Conservation (phyloP, 2,329 filamentous ascomycete genomes). For the Talaromyces amestolkiae region DNA sequence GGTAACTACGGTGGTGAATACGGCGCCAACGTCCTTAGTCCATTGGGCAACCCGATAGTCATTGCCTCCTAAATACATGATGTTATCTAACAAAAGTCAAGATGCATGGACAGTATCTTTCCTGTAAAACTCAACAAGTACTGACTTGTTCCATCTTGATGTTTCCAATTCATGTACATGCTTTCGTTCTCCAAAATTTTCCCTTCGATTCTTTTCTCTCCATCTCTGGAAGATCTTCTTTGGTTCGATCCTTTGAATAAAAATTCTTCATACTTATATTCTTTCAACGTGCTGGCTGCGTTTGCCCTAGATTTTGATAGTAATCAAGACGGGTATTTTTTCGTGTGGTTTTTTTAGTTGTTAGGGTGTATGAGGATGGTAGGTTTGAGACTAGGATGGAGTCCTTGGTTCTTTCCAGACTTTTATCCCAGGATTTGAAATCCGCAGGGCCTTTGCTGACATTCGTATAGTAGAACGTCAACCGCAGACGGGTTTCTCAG, state of each 20-base stretch:
- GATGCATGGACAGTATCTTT: neutral
- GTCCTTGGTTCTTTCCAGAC: too few species aligned
- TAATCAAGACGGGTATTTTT: neutral
- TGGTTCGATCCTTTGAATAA: neutral
- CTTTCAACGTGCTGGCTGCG: neutral
- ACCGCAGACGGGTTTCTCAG: too few species aligned
- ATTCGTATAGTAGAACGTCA: too few species aligned
- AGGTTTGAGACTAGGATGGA: too few species aligned
- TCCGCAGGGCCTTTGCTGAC: too few species aligned
- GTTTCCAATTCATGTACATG: slow-evolving; percentile 10
- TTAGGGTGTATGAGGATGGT: too few species aligned
- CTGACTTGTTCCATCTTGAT: neutral
- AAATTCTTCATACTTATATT: neutral
- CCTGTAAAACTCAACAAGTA: neutral
- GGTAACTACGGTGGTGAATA: slow-evolving; percentile 59
- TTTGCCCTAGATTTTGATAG: neutral
- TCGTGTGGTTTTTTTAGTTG: neutral
- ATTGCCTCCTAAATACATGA: slow-evolving; percentile 9
- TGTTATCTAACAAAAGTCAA: slow-evolving; percentile 10
- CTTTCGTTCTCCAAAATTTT: neutral
- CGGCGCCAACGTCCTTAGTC: slow-evolving; percentile 50
- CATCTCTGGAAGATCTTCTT: slow-evolving; percentile 5
- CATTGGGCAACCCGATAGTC: slow-evolving; percentile 35
- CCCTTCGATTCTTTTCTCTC: slow-evolving; percentile 5
- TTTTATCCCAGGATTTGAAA: too few species aligned